Base-by-base conservation (phyloP, 2,329 filamentous ascomycete species). In the Boeremia exigua region DNA sequence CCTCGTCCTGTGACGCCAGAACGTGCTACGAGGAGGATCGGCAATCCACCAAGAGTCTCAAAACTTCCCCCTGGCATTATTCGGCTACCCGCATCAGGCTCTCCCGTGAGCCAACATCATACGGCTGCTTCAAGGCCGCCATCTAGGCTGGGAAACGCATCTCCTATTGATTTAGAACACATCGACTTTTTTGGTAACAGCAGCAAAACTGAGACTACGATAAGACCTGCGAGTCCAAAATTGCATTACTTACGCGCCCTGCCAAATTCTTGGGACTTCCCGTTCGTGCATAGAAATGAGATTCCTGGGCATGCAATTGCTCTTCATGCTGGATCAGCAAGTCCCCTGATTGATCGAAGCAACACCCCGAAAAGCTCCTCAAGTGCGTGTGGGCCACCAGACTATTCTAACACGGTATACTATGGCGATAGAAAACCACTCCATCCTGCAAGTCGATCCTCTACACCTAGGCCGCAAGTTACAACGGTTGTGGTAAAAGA, bases 251-350 rank as follows among this genome's bases (percentile, higher is more conserved):
- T 69, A 9, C 60, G 57, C 45, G 55, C 55, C 28, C 48, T 68
- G 29, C 56, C 63, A 5, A 33, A 51, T 23, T 46, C 63, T 12
- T 57, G 64, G 19, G 46, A 59, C 8, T 55, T 66, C 34, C 68
- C 69, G 0, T 72, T 67, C 30, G 55, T 69, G 1, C 64, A 63
- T 15, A 60, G 54, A 27, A 50, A 46, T 14, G 68, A 71, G 42
- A 56, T 67, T 12, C 34, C 46, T 6, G 32, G 52, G 10, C 65
- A 69, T 44, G n/a, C 65, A 8, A 48, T 56, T 2, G 61, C 61
- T 3, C 34, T 69, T 6, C 52, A 48, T 28, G 58, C 61, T 9
- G 57, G 61, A 6, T 47, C 58, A 11, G 44, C 54, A 1, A 68
- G 60, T 12, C 59, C 63, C 11, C 17, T 66, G 14, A 37, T 14